Evolutionary conservation across 2,329 filamentous ascomycete species (phyloP), one percentile per base, ranked within the genome.

Genomic region (Rugonectria rugulosa): DNA sequence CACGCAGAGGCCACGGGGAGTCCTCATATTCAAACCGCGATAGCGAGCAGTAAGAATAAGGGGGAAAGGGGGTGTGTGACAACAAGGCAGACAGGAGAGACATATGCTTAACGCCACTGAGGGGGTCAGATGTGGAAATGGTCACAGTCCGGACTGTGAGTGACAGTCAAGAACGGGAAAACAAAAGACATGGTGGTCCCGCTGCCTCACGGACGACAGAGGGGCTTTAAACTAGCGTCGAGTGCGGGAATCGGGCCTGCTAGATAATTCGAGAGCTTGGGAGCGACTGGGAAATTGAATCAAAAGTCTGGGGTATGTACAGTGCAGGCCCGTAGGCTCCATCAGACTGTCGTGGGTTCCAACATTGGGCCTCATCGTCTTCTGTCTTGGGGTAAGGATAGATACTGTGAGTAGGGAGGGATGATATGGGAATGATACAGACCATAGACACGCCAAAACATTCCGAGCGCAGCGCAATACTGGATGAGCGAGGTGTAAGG

Each of bases 211-310:
- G 41, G 60, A 44, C 21, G 46, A 58, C n/a, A 38, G 32, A 41
- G 56, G 55, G 51, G 59, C 61, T 61, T 60, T 61, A 40, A 44
- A 34, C 53, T 62, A 65, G 46, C 38, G 41, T 66, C 56, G 46
- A 53, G 60, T 32, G 48, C 41, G 45, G 49, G 26, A 58, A 57
- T 54, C 53, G 58, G 60, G 41, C 36, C 58, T 65, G 51, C 48
- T 53, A 50, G 24, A 32, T 32, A 5, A 12, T 15, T 20, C 42
- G n/a, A n/a, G n/a, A n/a, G n/a, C n/a, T n/a, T n/a, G n/a, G n/a
- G n/a, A 29, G 32, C 23, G 41, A 53, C 44, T 38, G 31, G 37
- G 62, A 47, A 36, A 48, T 19, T 38, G 40, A 49, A 32, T 17
- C 15, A 5, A 27, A 26, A 41, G 42, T 54, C 51, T 38, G 49